A percentile compares a stretch with the other conserved stretches of the same genome.
Evolutionary conservation across 2,329 filamentous ascomycete species (phyloP).

Genomic region (Cytospora mali): DNA sequence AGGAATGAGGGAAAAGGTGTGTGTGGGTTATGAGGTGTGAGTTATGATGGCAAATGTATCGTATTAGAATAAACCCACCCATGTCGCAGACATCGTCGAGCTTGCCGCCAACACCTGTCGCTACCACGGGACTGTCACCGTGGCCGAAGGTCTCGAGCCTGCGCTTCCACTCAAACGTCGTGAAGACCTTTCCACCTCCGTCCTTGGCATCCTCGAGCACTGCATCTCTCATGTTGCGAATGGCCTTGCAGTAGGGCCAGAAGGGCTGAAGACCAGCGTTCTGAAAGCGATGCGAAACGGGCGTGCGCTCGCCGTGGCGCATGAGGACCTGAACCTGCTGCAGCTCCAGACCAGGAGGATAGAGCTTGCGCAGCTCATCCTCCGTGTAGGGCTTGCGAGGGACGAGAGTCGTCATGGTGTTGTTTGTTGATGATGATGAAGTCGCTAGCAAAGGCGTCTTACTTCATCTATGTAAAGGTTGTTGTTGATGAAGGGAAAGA

Average conservation of each 20-base stretch:
- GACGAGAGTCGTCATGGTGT: slow-evolving; percentile 73
- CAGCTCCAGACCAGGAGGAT: slow-evolving; percentile 77
- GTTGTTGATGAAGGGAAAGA: neutral
- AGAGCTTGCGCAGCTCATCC: slow-evolving; percentile 79
- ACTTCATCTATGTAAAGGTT: neutral
- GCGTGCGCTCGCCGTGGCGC: slow-evolving; percentile 79
- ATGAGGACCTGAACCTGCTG: slow-evolving; percentile 88
- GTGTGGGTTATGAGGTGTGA: no score
- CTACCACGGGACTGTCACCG: slow-evolving; percentile 70
- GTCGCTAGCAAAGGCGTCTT: neutral
- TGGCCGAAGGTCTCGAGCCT: slow-evolving; percentile 80
- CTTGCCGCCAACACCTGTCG: slow-evolving; percentile 67
- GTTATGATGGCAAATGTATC: no score
- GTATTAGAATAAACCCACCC: slow-evolving; percentile 34
- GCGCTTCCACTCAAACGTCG: slow-evolving; percentile 63
- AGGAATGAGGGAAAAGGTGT: no score
- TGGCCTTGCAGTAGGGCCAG: slow-evolving; percentile 91
- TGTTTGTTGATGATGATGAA: neutral
- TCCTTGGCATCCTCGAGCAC: slow-evolving; percentile 48
- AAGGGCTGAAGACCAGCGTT: slow-evolving; percentile 69
- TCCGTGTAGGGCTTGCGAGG: slow-evolving; percentile 77
- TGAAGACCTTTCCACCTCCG: slow-evolving; percentile 42
- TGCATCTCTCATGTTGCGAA: slow-evolving; percentile 65
- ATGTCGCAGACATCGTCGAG: slow-evolving; percentile 81
- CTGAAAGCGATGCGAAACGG: slow-evolving; percentile 84